Conservation (phyloP, 2,329 filamentous ascomycete species). For the Talaromyces sp. region DNA sequence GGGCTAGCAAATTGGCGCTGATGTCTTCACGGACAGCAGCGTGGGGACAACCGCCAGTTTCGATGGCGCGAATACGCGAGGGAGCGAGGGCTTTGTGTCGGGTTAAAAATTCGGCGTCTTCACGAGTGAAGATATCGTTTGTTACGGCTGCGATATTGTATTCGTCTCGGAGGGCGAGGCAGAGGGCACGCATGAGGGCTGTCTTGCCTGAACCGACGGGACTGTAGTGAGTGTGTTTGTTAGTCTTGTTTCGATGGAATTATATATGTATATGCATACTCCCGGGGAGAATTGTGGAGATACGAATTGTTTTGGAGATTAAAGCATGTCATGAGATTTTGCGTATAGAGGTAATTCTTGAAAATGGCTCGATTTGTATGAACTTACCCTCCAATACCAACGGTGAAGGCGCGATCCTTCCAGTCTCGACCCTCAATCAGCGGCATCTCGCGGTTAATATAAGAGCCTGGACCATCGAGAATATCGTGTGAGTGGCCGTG, state of each 20-base stretch:
- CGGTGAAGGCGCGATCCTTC: constrained; percentile 86
- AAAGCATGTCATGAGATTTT: too few species aligned
- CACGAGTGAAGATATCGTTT: constrained; percentile 94
- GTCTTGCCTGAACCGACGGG: constrained; percentile 98
- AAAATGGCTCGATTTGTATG: background rate
- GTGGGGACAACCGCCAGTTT: constrained; percentile 96
- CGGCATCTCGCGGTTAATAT: constrained; percentile 87
- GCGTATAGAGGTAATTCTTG: too few species aligned
- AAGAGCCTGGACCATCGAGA: constrained; percentile 89
- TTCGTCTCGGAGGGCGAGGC: constrained; percentile 74
- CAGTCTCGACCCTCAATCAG: constrained; percentile 86
- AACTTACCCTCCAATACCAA: constrained; percentile 93
- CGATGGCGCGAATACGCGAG: constrained; percentile 86
- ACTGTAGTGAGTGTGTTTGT: constrained; percentile 49
- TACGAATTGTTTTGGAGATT: background rate
- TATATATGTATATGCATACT: too few species aligned
- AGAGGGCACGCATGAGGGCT: constrained; percentile 92
- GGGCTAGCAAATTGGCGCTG: constrained; percentile 84
- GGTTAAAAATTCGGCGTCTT: constrained; percentile 97
- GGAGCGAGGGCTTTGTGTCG: constrained; percentile 80
- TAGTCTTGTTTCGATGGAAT: background rate
- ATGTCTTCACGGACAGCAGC: constrained; percentile 98
- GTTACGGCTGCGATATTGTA: constrained; percentile 94
- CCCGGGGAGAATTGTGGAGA: background rate
- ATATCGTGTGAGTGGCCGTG: constrained; percentile 97